Base-by-base conservation (phyloP, 257 asterid genomes). In the Plantago elongata region DNA sequence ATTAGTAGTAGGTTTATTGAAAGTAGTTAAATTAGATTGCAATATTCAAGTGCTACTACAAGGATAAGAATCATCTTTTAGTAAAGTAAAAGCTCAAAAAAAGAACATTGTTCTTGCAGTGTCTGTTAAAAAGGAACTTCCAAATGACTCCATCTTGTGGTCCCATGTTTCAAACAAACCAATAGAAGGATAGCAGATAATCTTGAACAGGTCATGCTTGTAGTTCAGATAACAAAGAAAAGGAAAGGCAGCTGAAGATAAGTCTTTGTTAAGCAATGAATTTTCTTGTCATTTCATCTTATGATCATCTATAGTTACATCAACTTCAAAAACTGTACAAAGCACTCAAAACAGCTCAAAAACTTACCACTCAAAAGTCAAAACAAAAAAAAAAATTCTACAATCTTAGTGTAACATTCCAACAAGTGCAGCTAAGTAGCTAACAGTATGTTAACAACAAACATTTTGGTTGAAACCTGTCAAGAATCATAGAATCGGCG, bases 401-500 rank as follows among this genome's bases (percentile, higher is more conserved):
- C 45, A 16, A 55, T 57, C 61, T 51, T 63, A 61, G 17, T 64
- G 73, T 67, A 68, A 50, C 63, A 58, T 52, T 69, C 64, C 58
- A 72, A 64, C 57, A 71, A 63, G 62, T 13, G 48, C 57, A 78
- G 14, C 58, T 63, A 42, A 13, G 45, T 52, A 65, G 1, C 48
- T 22, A 45, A 34, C 46, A 30, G 15, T 42, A 43, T 47, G 59
- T 48, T n/a, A 61, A 60, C 22, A 17, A 16, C 40, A 34, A 34
- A 34, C 1, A 42, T 38, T 12, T 1, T 8, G 13, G 49, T 42
- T 47, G 45, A 34, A 57, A 72, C 22, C 54, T 52, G 27, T 51
- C 66, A 62, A 61, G 52, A 62, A 69, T 87, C 84, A 87, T 74
- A 83, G 54, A 59, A 85, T 54, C 4, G 94, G 86, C 18, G 89